Evolutionary conservation across 495 filamentous ascomycete species (phyloP), one percentile per base, ranked within the genome.

Genomic region (Daldinia concentrica): DNA sequence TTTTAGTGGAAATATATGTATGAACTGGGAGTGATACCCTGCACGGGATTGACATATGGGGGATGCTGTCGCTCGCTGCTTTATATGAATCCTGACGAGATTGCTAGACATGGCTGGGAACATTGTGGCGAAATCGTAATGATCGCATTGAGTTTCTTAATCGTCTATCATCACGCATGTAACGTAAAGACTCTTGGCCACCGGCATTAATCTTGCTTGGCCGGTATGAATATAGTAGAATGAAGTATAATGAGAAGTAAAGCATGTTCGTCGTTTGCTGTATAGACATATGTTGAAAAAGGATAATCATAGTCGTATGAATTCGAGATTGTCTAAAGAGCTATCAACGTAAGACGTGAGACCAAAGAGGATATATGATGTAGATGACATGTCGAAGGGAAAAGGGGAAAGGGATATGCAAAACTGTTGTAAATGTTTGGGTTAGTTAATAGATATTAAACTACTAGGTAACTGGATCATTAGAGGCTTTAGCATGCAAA

Each of bases 1-100:
- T 50, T 26, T 62, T 39, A 66, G 34, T 37, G 14, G 54, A 39
- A 58, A 39, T 22, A 65, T 45, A 50, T 62, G 39, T 62, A 50
- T 43, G 66, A 74, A 62, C 7, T 61, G 59, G 64, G 64, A 61
- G 39, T 73, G 71, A 69, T 73, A 69, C 71, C 71, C 61, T 69
- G 52, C 62, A 69, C 39, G 52, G 66, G 60, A 43, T 54, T 65
- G 61, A 54, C 71, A 68, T 72, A 34, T 56, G 64, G 64, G 64
- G 64, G 32, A 57, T 58, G 39, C 41, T 64, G 64, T 61, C 64
- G 26, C 59, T 64, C 60, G 64, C 34, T 72, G 69, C 48, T 43
- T 51, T 34, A 55, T 17, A 41, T 39, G 54, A 64, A 43, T 63
- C 22, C 26, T 56, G 54, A 68, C 64, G 64, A 72, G 48, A 68